Base-by-base conservation (phyloP, 2,329 filamentous ascomycete species). In the Paraphoma sp. region DNA sequence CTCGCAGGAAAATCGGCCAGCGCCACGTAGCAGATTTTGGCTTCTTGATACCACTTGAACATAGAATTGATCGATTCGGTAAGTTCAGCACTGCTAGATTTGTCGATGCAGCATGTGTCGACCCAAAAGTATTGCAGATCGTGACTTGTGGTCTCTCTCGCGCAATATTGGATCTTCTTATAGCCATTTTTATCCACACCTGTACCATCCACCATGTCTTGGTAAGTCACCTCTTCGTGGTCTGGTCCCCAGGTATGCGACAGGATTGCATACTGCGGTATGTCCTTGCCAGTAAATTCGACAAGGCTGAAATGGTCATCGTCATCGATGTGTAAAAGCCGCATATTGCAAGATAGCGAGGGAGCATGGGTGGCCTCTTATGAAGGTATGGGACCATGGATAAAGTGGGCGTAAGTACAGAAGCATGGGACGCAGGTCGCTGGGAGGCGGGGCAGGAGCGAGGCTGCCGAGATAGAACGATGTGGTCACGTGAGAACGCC, bases 71-170 rank as follows among this genome's bases (percentile, higher is more conserved):
- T 65, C 1, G 64, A 48, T 29, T 54, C 63, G 9, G 47, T 41
- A 6, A 62, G 23, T 11, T 67, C 62, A 1, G 56, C 33, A 5
- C 40, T 45, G 31, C 53, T 54, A 0, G 42, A 49, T 30, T 68
- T 64, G 36, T 68, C 48, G 17, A 68, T 67, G 41, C 63, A 65
- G 38, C 57, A 67, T 1, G 64, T 65, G 17, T 63, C 62, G 1
- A 64, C 51, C 62, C 57, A 67, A 8, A 62, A 56, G 6, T 60
- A 60, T 8, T 38, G 23, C 17, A 65, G 14, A 2, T 54, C 48
- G 45, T 65, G 56, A 11, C 38, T 47, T 12, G 51, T 56, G 42
- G 53, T 55, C 48, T 65, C 59, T 2, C 8, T 17, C 2, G 53
- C 56, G 10, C 63, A 72, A 5, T 58, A 62, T 4, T 9, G 38